Evolutionary conservation across 2,329 filamentous ascomycete genomes (phyloP), one percentile per base, ranked within the genome.

Genomic region (Dactylellina haptotyla): DNA sequence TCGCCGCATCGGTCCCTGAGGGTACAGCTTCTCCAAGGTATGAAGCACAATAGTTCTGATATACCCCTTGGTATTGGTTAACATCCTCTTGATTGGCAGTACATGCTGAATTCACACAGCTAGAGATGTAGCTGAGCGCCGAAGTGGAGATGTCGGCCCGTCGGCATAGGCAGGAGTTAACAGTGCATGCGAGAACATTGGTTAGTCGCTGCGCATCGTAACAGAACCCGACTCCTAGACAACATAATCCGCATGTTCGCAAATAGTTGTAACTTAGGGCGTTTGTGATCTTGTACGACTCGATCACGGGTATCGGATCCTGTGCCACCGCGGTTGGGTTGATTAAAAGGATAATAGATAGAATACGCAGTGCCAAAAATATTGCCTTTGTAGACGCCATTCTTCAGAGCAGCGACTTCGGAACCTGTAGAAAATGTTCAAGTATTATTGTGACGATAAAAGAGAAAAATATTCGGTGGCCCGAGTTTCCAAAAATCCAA

Each of bases 101-200:
- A 16, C 57, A 62, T 14, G 28, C 16, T 8, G 8, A 18, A 26
- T 50, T 62, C 6, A 62, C 57, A 23, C 57, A 62, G n/a, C 43
- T 37, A 9, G 57, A 62, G n/a, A 62, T 62, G 26, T 62, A 30
- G 1, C 26, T 43, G 8, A 50, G 28, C n/a, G 57, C 57, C 3
- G 43, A 34, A 10, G 57, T 50, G 16, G 43, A 50, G 1, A 62
- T 41, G n/a, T 62, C 57, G 28, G 43, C 30, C 28, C 57, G 41
- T 3, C 57, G 23, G 25, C 57, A 62, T n/a, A 62, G 18, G 45
- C 57, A 62, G 9, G 57, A 62, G 39, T 62, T 62, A 5, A 50
- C 3, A 10, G 57, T 62, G 18, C 57, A 62, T 25, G 34, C 57
- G 32, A 62, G 30, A 3, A 16, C 57, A 18, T 50, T 51, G 2